A percentile compares a stretch with the other conserved stretches of the same genome.
Evolutionary conservation across 352 stramenopile species (phyloP).

Genomic region (Phytophthora lateralis): DNA sequence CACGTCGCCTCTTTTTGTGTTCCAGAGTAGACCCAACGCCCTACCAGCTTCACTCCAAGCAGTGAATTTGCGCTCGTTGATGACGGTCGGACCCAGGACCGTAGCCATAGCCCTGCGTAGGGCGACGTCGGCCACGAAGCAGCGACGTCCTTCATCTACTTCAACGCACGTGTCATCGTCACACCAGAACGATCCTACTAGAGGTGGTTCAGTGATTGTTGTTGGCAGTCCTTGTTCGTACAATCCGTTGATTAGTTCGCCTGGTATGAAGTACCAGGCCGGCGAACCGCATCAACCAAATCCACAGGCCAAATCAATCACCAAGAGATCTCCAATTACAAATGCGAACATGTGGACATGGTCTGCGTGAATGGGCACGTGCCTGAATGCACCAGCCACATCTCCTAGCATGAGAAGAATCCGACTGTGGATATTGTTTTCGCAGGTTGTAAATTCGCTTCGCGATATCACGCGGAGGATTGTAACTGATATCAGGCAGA

Average conservation of each 20-base stretch:
- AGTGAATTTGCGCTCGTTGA: conserved; percentile 11
- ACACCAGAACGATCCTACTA: conserved; percentile 1
- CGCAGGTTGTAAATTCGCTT: background rate
- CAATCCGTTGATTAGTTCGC: background rate
- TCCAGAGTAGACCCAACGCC: background rate
- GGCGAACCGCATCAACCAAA: conserved; percentile 10
- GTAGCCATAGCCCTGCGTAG: conserved; percentile 8
- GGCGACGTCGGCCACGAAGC: background rate
- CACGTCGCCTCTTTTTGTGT: background rate
- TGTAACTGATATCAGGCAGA: conserved; percentile 6
- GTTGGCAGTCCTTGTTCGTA: background rate
- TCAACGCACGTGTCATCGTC: conserved; percentile 2
- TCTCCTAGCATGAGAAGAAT: conserved; percentile 14
- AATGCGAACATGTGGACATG: conserved; percentile 14
- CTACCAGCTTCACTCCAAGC: background rate
- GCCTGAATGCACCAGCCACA: conserved; percentile 8
- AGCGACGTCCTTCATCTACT: background rate
- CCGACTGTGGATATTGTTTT: background rate
- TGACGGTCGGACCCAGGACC: conserved; percentile 3
- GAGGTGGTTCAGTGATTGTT: background rate
- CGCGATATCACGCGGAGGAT: conserved; percentile 4
- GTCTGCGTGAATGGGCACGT: conserved; percentile 7
- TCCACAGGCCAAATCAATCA: conserved; percentile 4
- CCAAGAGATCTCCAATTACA: background rate
- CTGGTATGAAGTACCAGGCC: conserved; percentile 5